phyloP scores from a whole-genome alignment of 805 yeast genomes.

The Hanseniaspora valbyensis region DNA sequence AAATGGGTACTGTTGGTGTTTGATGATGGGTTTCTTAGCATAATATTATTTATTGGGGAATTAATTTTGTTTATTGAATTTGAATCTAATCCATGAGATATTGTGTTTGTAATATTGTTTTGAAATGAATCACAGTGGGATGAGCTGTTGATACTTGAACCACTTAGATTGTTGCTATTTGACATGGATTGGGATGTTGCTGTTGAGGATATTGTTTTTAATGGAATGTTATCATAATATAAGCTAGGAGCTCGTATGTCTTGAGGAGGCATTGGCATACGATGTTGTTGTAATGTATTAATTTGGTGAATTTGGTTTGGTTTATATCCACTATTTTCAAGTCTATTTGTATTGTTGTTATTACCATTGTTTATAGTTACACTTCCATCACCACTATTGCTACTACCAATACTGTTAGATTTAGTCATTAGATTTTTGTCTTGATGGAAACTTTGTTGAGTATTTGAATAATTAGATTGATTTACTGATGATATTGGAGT shows the following conservation, averaged over 20 bases:
- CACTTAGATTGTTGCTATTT: slow-evolving; percentile 7
- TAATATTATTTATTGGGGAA: not conserved
- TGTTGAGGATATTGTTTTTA: not conserved
- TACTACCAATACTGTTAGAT: slow-evolving; percentile 7
- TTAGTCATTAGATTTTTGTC: not conserved
- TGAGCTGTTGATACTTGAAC: slow-evolving; percentile 1
- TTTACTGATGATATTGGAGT: not conserved
- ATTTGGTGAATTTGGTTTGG: too few species aligned
- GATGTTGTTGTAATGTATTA: not conserved
- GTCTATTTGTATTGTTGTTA: too few species aligned
- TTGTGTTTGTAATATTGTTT: not conserved
- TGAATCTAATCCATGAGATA: not conserved
- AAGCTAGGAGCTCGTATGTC: not conserved
- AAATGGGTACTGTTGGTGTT: not conserved
- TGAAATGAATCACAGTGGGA: not conserved
- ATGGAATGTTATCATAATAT: not conserved
- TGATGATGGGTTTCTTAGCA: not conserved
- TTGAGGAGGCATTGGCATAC: not conserved
- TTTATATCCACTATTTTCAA: not conserved
- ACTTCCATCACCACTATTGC: not conserved
- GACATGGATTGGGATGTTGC: slow-evolving; percentile 2
- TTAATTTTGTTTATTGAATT: not conserved
- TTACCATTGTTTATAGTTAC: not conserved
- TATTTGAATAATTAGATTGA: not conserved
- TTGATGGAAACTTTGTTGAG: not conserved